These are phyloP conservation scores for Neophaeococcomyces aloes DNA, from an alignment of 2,329 filamentous ascomycete species.

Conservation along the genomic window DNA sequence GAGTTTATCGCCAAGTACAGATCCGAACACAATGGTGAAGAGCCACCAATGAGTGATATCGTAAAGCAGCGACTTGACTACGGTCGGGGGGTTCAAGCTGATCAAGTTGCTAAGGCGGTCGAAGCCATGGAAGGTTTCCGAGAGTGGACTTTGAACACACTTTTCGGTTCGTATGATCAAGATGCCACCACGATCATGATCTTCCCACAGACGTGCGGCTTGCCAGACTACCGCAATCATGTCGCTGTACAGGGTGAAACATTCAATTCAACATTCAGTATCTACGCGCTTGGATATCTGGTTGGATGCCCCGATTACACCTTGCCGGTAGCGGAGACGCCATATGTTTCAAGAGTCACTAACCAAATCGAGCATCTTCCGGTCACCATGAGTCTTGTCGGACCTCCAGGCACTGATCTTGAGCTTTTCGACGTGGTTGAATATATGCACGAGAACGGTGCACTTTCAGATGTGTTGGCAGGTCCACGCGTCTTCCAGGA, in stretches of 20 bases:
- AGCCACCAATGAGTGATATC: slow-evolving; percentile 41
- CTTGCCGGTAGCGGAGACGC: slow-evolving; percentile 34
- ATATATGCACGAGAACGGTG: slow-evolving; percentile 12
- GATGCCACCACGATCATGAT: slow-evolving; percentile 16
- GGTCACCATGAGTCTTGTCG: slow-evolving; percentile 26
- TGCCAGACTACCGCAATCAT: slow-evolving; percentile 16
- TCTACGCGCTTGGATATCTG: slow-evolving; percentile 23
- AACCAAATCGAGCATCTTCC: slow-evolving; percentile 26
- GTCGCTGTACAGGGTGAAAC: slow-evolving; percentile 13
- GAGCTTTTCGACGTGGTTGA: slow-evolving; percentile 20
- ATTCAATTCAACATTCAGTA: slow-evolving; percentile 40
- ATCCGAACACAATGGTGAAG: slow-evolving; percentile 34
- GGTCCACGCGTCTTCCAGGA: slow-evolving; percentile 9
- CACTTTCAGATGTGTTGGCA: slow-evolving; percentile 12
- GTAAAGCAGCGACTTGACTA: slow-evolving; percentile 40
- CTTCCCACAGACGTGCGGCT: slow-evolving; percentile 17
- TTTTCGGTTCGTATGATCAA: slow-evolving; percentile 18
- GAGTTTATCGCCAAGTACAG: slow-evolving; percentile 44
- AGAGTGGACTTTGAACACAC: slow-evolving; percentile 27
- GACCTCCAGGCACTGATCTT: slow-evolving; percentile 26
- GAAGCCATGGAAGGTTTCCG: slow-evolving; percentile 42
- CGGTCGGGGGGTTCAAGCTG: slow-evolving; percentile 32
- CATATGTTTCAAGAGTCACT: slow-evolving; percentile 20
- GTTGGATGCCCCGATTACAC: slow-evolving; percentile 34
- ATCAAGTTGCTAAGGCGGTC: slow-evolving; percentile 34